These are phyloP conservation scores for Claviceps sp. DNA, from an alignment of 2,329 filamentous ascomycete genomes.

Conservation along the genomic window DNA sequence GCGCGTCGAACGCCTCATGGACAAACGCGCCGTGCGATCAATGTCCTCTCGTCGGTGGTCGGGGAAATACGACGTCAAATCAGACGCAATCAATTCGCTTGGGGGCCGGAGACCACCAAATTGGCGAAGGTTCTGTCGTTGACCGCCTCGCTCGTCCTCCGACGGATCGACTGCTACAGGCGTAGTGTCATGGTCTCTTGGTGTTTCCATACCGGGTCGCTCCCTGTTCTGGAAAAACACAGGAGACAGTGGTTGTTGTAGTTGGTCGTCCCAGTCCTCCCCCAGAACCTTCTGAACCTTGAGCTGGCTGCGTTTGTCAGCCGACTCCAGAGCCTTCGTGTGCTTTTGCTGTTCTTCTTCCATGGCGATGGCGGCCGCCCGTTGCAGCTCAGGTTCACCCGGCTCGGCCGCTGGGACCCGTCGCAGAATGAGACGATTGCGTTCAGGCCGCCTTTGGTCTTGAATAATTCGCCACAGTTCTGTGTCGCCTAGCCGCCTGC, in stretches of 20 bases:
- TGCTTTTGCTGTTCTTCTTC: constrained; percentile 73
- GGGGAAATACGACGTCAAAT: constrained; percentile 93
- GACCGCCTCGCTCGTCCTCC: constrained; percentile 19
- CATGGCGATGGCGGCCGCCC: constrained; percentile 77
- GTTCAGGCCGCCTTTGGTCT: constrained; percentile 70
- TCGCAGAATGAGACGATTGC: constrained; percentile 78
- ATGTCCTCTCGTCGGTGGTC: constrained; percentile 90
- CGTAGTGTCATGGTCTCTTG: constrained; percentile 44
- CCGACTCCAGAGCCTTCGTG: constrained; percentile 44
- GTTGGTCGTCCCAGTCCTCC: constrained; percentile 66
- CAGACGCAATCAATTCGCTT: constrained; percentile 93
- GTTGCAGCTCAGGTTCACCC: constrained; percentile 70
- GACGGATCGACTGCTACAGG: constrained; percentile 26
- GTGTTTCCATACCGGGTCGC: constrained; percentile 42
- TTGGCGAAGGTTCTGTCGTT: constrained; percentile 48
- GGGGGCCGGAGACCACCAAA: constrained; percentile 90
- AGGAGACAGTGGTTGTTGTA: constrained; percentile 79
- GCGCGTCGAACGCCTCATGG: constrained; percentile 77
- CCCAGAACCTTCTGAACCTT: constrained; percentile 86
- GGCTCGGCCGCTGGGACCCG: constrained; percentile 90
- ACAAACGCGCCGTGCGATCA: constrained; percentile 86
- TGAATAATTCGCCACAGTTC: constrained; percentile 88
- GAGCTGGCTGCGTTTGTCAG: constrained; percentile 65
- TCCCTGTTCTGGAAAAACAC: constrained; percentile 59
- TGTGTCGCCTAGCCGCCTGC: constrained; percentile 69